phyloP scores from a whole-genome alignment of 352 stramenopile genomes.

The Pythium utonaiense region DNA sequence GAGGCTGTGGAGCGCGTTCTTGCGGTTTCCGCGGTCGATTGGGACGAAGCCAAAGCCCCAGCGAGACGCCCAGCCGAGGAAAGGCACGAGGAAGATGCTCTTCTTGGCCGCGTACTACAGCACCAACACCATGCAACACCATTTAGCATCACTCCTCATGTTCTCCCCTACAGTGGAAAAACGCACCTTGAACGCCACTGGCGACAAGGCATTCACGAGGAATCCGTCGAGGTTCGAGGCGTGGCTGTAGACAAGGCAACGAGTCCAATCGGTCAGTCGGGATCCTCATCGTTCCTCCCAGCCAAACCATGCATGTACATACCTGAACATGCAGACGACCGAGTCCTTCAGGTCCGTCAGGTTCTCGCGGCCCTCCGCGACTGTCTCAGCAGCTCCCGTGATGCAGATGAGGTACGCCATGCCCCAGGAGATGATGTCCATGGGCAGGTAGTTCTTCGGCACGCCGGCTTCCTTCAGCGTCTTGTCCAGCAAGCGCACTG shows the following conservation, averaged over 20 bases:
- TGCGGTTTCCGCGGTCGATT: conserved; percentile 72
- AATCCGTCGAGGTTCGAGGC: conserved; percentile 83
- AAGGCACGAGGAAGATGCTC: conserved; percentile 76
- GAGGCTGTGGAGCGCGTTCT: conserved; percentile 60
- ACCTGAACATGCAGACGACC: conserved; percentile 85
- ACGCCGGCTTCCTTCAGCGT: conserved; percentile 48
- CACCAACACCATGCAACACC: too few species aligned
- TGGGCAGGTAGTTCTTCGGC: conserved; percentile 75
- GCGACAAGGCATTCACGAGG: conserved; percentile 73
- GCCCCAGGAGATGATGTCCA: conserved; percentile 64
- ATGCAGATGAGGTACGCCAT: conserved; percentile 56
- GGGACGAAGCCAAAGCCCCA: conserved; percentile 80
- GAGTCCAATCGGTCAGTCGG: conserved; percentile 11
- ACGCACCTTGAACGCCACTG: conserved; percentile 62
- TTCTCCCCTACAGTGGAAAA: not conserved
- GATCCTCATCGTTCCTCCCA: not conserved
- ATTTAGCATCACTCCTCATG: not conserved
- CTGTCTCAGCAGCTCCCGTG: conserved; percentile 42
- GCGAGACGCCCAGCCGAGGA: conserved; percentile 66
- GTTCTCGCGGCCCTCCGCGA: conserved; percentile 51
- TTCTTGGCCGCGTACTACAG: conserved; percentile 80
- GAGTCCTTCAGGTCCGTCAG: conserved; percentile 52
- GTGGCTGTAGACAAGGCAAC: conserved; percentile 32
- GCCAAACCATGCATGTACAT: not conserved
- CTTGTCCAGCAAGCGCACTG: conserved; percentile 57